These are phyloP conservation scores for Solanum acaule DNA, from an alignment of 257 asterid species.

Conservation along the genomic window DNA sequence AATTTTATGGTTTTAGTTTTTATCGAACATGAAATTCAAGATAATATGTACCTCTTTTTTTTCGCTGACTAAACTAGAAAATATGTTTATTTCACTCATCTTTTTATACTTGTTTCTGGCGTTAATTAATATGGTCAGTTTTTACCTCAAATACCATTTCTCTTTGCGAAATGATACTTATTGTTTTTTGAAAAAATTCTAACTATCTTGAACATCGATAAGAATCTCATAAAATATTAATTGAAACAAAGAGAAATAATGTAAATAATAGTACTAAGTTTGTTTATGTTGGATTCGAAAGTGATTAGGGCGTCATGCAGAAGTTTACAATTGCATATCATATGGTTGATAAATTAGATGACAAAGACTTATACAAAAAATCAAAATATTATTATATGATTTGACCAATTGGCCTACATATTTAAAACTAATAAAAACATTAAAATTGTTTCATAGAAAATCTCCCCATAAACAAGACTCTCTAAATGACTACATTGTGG, in stretches of 20 bases:
- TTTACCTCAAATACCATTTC: neutral
- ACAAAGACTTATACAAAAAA: too few species aligned
- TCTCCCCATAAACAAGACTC: too few species aligned
- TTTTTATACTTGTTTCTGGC: neutral
- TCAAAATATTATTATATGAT: too few species aligned
- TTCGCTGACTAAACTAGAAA: neutral
- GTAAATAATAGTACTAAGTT: neutral
- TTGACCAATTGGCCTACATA: too few species aligned
- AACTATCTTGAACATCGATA: neutral
- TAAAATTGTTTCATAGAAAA: too few species aligned
- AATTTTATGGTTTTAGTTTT: neutral
- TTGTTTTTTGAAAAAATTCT: neutral
- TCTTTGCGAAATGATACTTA: neutral
- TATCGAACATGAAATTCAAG: neutral
- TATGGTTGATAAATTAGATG: too few species aligned
- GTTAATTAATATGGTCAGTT: neutral
- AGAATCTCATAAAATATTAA: neutral
- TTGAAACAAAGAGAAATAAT: neutral
- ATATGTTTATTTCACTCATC: neutral
- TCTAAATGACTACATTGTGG: too few species aligned
- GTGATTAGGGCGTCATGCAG: too few species aligned
- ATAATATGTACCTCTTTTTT: neutral
- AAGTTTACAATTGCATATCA: too few species aligned
- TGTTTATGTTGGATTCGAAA: neutral
- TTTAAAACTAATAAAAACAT: too few species aligned